These are phyloP conservation scores for Zasmidium angulare DNA, from an alignment of 2,329 filamentous ascomycete species.

Conservation along the genomic window DNA sequence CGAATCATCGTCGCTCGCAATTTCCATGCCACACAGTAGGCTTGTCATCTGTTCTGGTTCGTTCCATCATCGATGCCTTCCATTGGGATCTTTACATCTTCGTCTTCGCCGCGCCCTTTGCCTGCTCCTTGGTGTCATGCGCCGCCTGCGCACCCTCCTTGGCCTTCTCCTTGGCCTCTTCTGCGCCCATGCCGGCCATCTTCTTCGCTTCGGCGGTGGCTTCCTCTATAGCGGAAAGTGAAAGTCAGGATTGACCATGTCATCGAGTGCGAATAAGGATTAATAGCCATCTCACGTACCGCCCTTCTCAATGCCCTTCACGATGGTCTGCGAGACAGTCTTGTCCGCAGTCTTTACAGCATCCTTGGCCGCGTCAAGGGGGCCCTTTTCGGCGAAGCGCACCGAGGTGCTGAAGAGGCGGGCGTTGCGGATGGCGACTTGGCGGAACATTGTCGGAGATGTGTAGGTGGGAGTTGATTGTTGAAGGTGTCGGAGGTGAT, in stretches of 20 bases:
- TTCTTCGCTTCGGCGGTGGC: conserved; percentile 48
- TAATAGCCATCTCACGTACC: conserved; percentile 47
- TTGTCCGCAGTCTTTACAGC: conserved; percentile 59
- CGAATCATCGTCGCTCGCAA: too few relatives aligned
- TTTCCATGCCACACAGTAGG: too few relatives aligned
- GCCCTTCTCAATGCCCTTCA: conserved; percentile 63
- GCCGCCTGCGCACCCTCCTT: conserved; percentile 44
- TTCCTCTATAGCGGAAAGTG: conserved; percentile 46
- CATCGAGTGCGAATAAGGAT: background rate
- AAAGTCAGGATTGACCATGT: background rate
- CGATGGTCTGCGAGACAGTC: conserved; percentile 54
- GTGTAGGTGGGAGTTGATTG: background rate
- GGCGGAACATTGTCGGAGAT: conserved; percentile 46
- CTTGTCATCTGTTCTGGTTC: too few relatives aligned
- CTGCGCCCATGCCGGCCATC: conserved; percentile 27
- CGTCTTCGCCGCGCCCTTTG: conserved; percentile 18
- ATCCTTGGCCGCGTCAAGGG: conserved; percentile 58
- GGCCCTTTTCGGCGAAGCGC: conserved; percentile 47
- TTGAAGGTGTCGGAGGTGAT: background rate
- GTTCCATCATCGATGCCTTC: background rate
- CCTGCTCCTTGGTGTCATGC: conserved; percentile 29
- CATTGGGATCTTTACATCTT: conserved; percentile 1
- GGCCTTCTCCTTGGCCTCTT: conserved; percentile 44
- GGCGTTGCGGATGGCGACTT: conserved; percentile 44
- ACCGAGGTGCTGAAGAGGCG: conserved; percentile 57